These are phyloP conservation scores for Ogataea corticis DNA, from an alignment of 805 yeast genomes.

Conservation along the genomic window DNA sequence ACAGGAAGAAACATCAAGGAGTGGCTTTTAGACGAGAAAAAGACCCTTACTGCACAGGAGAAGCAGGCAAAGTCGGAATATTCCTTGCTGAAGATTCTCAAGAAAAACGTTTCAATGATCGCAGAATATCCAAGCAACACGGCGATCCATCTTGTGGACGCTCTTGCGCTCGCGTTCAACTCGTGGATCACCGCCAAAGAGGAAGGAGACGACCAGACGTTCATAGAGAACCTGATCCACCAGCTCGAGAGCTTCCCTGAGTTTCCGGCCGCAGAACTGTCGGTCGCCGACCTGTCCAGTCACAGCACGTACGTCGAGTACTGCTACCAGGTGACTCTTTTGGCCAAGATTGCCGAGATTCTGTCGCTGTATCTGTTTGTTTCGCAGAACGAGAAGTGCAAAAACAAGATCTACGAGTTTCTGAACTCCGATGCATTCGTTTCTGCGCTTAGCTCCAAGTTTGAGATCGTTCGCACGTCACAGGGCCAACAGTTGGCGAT, in stretches of 20 bases:
- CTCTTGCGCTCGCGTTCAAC: conserved; percentile 72
- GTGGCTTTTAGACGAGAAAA: conserved; percentile 23
- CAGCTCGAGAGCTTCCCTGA: conserved; percentile 28
- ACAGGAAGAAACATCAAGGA: conserved; percentile 54
- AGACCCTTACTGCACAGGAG: conserved; percentile 9
- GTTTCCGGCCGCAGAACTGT: conserved; percentile 19
- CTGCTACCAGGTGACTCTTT: conserved; percentile 57
- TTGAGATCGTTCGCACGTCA: conserved; percentile 30
- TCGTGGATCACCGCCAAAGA: conserved; percentile 71
- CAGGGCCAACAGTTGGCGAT: conserved; percentile 23
- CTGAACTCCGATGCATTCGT: conserved; percentile 29
- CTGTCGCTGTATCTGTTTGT: conserved; percentile 71
- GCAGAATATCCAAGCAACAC: conserved; percentile 59
- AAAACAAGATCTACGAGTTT: conserved; percentile 37
- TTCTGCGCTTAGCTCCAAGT: conserved; percentile 41
- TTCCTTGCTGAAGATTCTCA: conserved; percentile 59
- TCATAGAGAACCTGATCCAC: conserved; percentile 43
- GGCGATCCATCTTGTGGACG: conserved; percentile 67
- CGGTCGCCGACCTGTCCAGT: conserved; percentile 10
- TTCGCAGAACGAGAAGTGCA: conserved; percentile 44
- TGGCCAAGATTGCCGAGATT: conserved; percentile 72
- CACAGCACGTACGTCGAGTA: conserved; percentile 30
- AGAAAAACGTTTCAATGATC: conserved; percentile 52
- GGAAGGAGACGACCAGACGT: conserved; percentile 48
- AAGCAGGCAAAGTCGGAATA: conserved; percentile 12